These are phyloP conservation scores for Penicillium sp. DNA, from an alignment of 2,329 filamentous ascomycete species.

Conservation along the genomic window DNA sequence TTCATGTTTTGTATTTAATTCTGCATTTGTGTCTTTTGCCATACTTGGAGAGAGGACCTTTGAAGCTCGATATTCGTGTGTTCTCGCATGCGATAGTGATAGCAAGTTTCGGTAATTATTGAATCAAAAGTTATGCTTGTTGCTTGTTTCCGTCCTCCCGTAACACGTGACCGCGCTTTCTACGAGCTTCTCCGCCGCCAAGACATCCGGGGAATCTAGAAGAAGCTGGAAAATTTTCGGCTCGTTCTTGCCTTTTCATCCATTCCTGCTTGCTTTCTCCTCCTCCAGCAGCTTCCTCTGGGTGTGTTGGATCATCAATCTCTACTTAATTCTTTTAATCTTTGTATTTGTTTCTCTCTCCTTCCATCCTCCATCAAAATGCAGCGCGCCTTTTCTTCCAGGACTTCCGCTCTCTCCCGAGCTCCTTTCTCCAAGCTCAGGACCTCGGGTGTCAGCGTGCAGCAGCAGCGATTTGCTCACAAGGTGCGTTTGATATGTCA, in stretches of 20 bases:
- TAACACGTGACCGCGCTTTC: slow-evolving; percentile 36
- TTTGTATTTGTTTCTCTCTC: slow-evolving; percentile 21
- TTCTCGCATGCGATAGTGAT: not conserved
- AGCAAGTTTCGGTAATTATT: too few relatives aligned
- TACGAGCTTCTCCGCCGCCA: slow-evolving; percentile 40
- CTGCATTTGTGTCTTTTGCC: not conserved
- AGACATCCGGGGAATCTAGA: slow-evolving; percentile 40
- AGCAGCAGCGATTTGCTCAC: slow-evolving; percentile 95
- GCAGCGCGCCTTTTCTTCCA: slow-evolving; percentile 90
- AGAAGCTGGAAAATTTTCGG: slow-evolving; percentile 37
- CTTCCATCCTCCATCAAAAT: slow-evolving; percentile 55
- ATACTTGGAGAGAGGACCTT: not conserved
- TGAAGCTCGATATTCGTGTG: not conserved
- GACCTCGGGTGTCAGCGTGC: slow-evolving; percentile 63
- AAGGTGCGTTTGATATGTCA: slow-evolving; percentile 63
- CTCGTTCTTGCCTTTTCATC: slow-evolving; percentile 24
- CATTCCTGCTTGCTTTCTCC: slow-evolving; percentile 27
- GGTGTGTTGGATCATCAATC: slow-evolving; percentile 25
- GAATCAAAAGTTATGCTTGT: not conserved
- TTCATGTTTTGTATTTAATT: not conserved
- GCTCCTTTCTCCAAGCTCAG: slow-evolving; percentile 61
- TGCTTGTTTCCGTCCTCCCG: not conserved
- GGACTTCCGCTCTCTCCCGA: slow-evolving; percentile 73
- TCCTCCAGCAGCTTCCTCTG: slow-evolving; percentile 18
- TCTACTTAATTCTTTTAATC: slow-evolving; percentile 20